Base-by-base conservation (phyloP, 192 early-diverging fungal species). In the Rhizoclosmatium globosum region DNA sequence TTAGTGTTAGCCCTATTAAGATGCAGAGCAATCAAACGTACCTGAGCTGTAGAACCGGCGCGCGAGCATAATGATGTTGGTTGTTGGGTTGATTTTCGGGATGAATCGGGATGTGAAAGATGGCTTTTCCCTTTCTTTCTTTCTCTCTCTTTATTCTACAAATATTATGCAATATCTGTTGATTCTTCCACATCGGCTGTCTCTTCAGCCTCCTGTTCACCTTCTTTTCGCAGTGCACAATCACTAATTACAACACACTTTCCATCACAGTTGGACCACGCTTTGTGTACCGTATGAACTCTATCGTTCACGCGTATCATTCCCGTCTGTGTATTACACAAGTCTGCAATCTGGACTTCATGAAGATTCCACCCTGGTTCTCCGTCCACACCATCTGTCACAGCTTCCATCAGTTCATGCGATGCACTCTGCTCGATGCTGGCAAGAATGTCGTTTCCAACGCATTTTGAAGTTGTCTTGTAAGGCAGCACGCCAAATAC, bases 251-350 rank as follows among this genome's bases (percentile, higher is more conserved):
- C 7, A 7, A 62, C 60, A 21, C 60, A 62, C 21, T 62, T 62
- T 39, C 38, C 60, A 62, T 62, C 60, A 62, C 60, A 62, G 21
- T 62, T 62, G 21, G 60, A 62, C 60, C 60, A 62, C 4, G 21
- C 23, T 21, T 62, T 7, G 21, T 62, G 60, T 6, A 62, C 23
- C 7, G 60, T 62, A 62, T 62, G 60, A 62, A 21, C 23, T 21
- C 19, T 39, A 7, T 21, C 60, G 21, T 62, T 62, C 60, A 62
- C 6, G 7, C 6, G 7, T 21, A 62, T 19, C 11, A 7, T 21
- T 19, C 23, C 38, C 21, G 23, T 62, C 21, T 21, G 7, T 7
- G 11, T 21, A 39, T 62, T 62, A 39, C 60, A 62, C 60, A 62
- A 21, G 38, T 62, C 60, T 4, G 11, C 23, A 21, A 62, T 62